Evolutionary conservation across 176 grass and related monocot species (phyloP).

Genomic region (Pontederia paniculata): DNA sequence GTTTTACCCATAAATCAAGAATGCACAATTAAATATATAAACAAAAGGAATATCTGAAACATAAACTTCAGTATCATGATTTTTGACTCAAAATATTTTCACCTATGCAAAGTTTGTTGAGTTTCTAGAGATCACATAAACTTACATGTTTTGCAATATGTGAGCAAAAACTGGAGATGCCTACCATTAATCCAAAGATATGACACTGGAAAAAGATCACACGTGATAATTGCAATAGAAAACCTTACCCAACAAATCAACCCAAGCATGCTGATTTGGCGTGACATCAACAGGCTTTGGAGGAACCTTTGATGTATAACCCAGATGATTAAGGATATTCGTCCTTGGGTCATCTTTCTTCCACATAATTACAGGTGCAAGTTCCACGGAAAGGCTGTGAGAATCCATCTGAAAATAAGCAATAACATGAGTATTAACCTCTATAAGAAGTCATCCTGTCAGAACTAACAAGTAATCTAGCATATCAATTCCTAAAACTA

Average conservation of each 20-base stretch:
- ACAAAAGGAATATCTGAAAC: no score
- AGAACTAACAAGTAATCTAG: not conserved
- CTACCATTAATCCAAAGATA: no score
- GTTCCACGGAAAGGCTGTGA: conserved; percentile 77
- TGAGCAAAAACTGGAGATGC: no score
- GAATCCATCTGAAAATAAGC: conserved; percentile 72
- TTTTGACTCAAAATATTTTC: no score
- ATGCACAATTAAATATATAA: no score
- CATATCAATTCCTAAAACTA: not conserved
- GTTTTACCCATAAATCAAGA: no score
- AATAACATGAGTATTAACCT: not conserved
- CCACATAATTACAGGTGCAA: conserved; percentile 87
- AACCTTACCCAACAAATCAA: conserved; percentile 23
- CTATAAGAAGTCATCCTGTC: not conserved
- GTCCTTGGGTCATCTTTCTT: conserved; percentile 68
- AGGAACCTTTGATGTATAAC: conserved; percentile 55
- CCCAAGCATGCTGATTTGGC: conserved; percentile 37
- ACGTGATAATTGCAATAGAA: not conserved
- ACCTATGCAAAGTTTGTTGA: no score
- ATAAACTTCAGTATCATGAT: no score
- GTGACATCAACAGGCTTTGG: conserved; percentile 47
- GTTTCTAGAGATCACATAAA: no score
- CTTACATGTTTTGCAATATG: no score
- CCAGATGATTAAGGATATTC: conserved; percentile 56
- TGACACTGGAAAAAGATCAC: not conserved